These are phyloP conservation scores for Corrigiola litoralis DNA, from an alignment of 179 eudicot genomes.

Conservation along the genomic window DNA sequence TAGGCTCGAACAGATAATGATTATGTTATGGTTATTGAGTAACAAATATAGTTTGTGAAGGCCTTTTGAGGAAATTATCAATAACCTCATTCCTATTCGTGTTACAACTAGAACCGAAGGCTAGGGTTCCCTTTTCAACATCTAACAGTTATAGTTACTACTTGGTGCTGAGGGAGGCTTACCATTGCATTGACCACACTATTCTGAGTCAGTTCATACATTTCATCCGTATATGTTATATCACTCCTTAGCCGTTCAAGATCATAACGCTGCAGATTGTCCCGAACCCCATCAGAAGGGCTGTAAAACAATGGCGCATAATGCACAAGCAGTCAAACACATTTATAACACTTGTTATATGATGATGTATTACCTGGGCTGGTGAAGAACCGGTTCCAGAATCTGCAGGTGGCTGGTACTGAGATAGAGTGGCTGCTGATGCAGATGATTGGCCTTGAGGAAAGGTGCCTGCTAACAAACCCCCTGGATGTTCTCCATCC, in stretches of 20 bases:
- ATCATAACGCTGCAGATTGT: constrained; percentile 44
- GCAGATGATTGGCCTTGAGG: too few species aligned
- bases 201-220: constrained; percentile 59
- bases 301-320: neutral
- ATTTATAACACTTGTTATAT: neutral
- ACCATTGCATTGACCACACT: constrained; percentile 62
- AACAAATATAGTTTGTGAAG: neutral
- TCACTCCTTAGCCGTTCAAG: constrained; percentile 59
- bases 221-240: constrained; percentile 51
- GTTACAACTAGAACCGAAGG: neutral
- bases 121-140: too few species aligned
- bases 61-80: neutral
- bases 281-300: neutral
- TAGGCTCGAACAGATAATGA: too few species aligned
- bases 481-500: too few species aligned
- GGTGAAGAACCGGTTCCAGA: neutral
- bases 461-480: too few species aligned
- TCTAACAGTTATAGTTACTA: neutral
- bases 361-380: constrained; percentile 2
- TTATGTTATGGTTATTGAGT: too few species aligned
- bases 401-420: too few species aligned
- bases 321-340: too few species aligned
- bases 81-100: neutral
- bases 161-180: neutral
- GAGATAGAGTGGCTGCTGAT: too few species aligned